These are phyloP conservation scores for Thelephora aurantiotincta DNA, from an alignment of 768 basidiomycete species.

Conservation along the genomic window DNA sequence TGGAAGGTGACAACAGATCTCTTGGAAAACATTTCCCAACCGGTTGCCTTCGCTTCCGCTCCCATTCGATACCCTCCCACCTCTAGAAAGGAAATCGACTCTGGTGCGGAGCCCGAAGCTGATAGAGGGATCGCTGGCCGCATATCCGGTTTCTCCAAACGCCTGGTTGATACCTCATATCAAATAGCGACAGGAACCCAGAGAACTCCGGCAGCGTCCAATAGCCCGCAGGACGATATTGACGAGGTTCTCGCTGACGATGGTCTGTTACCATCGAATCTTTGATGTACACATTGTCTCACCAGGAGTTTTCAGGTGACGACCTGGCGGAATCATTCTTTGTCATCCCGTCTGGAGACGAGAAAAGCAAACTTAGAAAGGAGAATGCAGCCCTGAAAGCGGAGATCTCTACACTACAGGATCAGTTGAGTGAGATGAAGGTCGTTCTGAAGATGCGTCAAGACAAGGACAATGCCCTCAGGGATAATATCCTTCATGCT, in stretches of 20 bases:
- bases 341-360: conserved; percentile 50
- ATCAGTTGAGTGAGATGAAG: conserved; percentile 46
- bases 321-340: conserved; percentile 74
- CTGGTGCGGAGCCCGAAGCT: conserved; percentile 52
- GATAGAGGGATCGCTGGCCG: conserved; percentile 51
- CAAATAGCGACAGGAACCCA: background rate
- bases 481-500: conserved; percentile 67
- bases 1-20: conserved; percentile 83
- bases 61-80: conserved; percentile 37
- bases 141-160: conserved; percentile 23
- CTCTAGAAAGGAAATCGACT: conserved; percentile 32
- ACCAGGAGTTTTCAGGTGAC: conserved; percentile 25
- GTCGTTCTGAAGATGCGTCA: conserved; percentile 50
- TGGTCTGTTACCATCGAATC: conserved; percentile 25
- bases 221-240: conserved; percentile 27
- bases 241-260: conserved; percentile 50
- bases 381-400: conserved; percentile 54
- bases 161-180: conserved; percentile 7
- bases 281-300: background rate
- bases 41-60: conserved; percentile 70
- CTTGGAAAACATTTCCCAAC: conserved; percentile 74
- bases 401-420: conserved; percentile 43
- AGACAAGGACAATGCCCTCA: conserved; percentile 67
- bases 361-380: conserved; percentile 37
- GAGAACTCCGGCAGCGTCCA: background rate